These are phyloP conservation scores for Candida glaebosa DNA, from an alignment of 805 yeast species.

Conservation along the genomic window DNA sequence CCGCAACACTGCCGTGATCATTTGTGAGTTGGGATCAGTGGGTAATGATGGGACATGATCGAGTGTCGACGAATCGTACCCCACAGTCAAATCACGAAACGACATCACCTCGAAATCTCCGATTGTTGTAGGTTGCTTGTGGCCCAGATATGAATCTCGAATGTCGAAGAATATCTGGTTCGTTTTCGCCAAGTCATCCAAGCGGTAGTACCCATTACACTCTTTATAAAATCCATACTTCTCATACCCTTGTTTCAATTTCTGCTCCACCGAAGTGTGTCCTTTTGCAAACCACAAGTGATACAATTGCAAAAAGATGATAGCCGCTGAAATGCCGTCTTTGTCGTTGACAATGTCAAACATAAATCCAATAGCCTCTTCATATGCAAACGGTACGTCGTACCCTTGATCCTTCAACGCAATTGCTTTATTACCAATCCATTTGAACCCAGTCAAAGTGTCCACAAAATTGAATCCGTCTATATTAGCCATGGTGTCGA, in stretches of 20 bases:
- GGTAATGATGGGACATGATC: constrained; percentile 65
- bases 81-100: constrained; percentile 85
- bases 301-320: constrained; percentile 70
- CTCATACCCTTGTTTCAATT: constrained; percentile 54
- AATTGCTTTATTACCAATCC: constrained; percentile 91
- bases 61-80: constrained; percentile 68
- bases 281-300: constrained; percentile 43
- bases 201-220: constrained; percentile 79
- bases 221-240: constrained; percentile 81
- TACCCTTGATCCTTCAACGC: constrained; percentile 63
- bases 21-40: constrained; percentile 69
- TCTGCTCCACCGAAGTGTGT: constrained; percentile 38
- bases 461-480: constrained; percentile 66
- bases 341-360: constrained; percentile 81
- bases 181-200: constrained; percentile 53
- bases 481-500: constrained; percentile 60
- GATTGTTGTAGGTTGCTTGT: constrained; percentile 43
- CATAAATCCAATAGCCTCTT: constrained; percentile 97
- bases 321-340: constrained; percentile 85
- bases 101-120: constrained; percentile 56
- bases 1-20: constrained; percentile 68
- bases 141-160: constrained; percentile 31
- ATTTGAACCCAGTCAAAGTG: constrained; percentile 93
- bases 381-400: constrained; percentile 83
- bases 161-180: constrained; percentile 51